Evolutionary conservation across 2,329 filamentous ascomycete species (phyloP), one percentile per base, ranked within the genome.

Genomic region (Cryphonectria nitschkei): DNA sequence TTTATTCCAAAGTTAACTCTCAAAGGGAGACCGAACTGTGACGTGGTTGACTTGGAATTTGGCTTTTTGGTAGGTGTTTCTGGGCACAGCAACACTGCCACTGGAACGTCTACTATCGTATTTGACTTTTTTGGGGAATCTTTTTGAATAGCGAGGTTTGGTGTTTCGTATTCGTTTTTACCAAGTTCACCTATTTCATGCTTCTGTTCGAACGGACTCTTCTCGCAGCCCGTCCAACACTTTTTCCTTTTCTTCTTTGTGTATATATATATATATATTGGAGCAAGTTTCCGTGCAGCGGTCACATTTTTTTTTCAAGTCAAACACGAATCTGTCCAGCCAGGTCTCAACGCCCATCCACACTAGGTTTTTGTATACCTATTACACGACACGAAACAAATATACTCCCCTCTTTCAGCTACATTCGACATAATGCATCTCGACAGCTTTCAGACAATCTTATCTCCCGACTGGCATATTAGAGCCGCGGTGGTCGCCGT

Each of bases 401-500:
- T 7, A 8, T 22, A 2, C 43, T 16, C 43, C 5, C 7, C 43
- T 19, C 8, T 11, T n/a, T 50, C 7, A 39, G 8, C 22, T n/a
- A 50, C 7, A 50, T 54, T 78, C 77, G 71, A 32, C 56, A 62
- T 16, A 19, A 68, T 62, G 56, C 26, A 32, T 61, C 43, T 39
- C 26, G 26, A 37, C 29, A 29, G 32, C n/a, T n/a, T 68, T 14
- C n/a, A 68, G 5, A 61, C 65, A 26, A 54, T 32, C 9, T 29
- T 8, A n/a, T 63, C 67, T 32, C 8, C 67, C 22, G 67, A 68
- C 11, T 63, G 58, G 67, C 41, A 63, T 13, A 32, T 68, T 13
- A 68, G 62, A 50, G 67, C 14, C 29, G 34, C 43, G 22, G 19
- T 39, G 52, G 52, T 32, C 11, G 58, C 22, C 6, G 32, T 39